These are phyloP conservation scores for Botrytis fragariae DNA, from an alignment of 2,329 filamentous ascomycete species.

Conservation along the genomic window DNA sequence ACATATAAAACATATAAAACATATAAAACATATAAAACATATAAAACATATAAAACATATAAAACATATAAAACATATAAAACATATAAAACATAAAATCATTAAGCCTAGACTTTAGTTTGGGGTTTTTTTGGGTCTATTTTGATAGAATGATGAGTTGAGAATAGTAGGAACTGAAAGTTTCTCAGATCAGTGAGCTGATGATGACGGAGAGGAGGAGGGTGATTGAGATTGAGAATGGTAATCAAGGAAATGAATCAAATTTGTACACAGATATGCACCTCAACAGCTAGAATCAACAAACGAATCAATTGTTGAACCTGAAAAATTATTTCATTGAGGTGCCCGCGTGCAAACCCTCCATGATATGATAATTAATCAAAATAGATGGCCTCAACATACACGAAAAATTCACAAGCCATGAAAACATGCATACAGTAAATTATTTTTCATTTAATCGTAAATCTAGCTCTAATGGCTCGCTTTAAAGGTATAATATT, in stretches of 20 bases:
- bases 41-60: too few relatives aligned
- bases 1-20: too few relatives aligned
- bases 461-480: constrained; percentile 2
- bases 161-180: neutral
- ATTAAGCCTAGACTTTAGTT: neutral
- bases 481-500: constrained; percentile 6
- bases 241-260: neutral
- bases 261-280: neutral
- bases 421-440: neutral
- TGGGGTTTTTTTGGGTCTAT: neutral
- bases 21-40: too few relatives aligned
- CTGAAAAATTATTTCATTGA: neutral
- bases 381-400: neutral
- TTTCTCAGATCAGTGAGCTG: neutral
- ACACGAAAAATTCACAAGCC: neutral
- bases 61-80: too few relatives aligned
- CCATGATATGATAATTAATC: neutral
- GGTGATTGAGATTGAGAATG: neutral
- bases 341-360: neutral
- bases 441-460: constrained; percentile 9
- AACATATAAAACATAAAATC: neutral
- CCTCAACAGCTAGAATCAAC: neutral
- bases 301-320: neutral
- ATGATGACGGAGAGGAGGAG: neutral
- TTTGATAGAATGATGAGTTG: neutral